Evolutionary conservation across 2,329 filamentous ascomycete genomes (phyloP), one percentile per base, ranked within the genome.

Genomic region (Shiraia sp.): DNA sequence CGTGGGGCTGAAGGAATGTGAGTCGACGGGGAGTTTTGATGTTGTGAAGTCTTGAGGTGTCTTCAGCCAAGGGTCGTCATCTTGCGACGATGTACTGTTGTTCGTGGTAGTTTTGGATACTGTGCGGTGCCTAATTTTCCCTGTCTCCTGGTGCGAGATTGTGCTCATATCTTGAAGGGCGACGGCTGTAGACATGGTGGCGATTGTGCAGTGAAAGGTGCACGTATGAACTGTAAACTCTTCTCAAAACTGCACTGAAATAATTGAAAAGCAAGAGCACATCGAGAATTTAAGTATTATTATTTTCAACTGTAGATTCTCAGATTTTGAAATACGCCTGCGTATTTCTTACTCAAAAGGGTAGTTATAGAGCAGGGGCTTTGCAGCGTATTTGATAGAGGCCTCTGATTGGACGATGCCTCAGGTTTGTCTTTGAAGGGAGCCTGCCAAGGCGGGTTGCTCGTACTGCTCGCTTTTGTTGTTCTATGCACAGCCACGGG

Each of bases 161-260:
- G 37, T 24, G 22, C 24, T 26, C 35, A 57, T 45, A 28, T 56
- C 45, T 34, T 56, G 47, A 10, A 58, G 37, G 3, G 50, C 46
- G 37, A 60, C 47, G 22, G 52, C 48, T 3, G 56, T 56, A n/a
- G 54, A 53, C 54, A 58, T 57, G 3, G 22, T 47, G 32, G 10
- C 28, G 8, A 15, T 14, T 38, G n/a, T 9, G 10, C n/a, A 3
- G 14, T 27, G 3, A n/a, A 9, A 3, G 15, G 23, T 34, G 14
- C 19, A 13, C 3, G 26, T 16, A 6, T 16, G 13, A 12, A 25
- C 28, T 26, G 6, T 12, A 12, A 13, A 23, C 15, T 29, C 16
- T 31, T 19, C 13, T 10, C 13, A 16, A 22, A 26, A 32, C 28
- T n/a, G 14, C 24, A 15, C 10, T 12, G 13, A 30, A 29, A 29